Percentiles rank a stretch among this genome's conserved stretches.
These are phyloP conservation scores for Pharus latifolius DNA, from an alignment of 176 grass and related monocot species.

Conservation along the genomic window DNA sequence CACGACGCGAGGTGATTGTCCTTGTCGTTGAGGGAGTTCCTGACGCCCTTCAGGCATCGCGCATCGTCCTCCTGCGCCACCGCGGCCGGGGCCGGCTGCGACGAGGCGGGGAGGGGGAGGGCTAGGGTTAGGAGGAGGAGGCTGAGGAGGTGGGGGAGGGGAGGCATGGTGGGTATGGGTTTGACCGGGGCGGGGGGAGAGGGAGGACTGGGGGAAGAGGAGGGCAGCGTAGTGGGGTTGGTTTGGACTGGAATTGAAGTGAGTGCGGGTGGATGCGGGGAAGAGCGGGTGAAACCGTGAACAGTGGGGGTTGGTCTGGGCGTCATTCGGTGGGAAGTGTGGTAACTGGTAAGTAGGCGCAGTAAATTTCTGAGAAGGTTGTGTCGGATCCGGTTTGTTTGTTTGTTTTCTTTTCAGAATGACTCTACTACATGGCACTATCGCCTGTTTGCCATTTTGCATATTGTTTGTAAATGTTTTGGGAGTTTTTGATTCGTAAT, in stretches of 20 bases:
- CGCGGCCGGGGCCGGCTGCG: not conserved
- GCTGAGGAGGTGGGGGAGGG: not conserved
- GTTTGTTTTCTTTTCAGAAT: too few relatives aligned
- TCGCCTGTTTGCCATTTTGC: too few relatives aligned
- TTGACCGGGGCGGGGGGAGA: not conserved
- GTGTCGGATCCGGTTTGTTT: too few relatives aligned
- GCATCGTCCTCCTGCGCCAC: conserved; percentile 46
- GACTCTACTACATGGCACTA: too few relatives aligned
- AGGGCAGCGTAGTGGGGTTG: not conserved
- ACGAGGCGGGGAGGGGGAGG: not conserved
- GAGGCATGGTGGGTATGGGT: conserved; percentile 28
- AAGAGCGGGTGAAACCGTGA: too few relatives aligned
- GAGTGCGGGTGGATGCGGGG: not conserved
- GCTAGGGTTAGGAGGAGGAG: not conserved
- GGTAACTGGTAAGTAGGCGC: too few relatives aligned
- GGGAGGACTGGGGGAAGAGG: not conserved
- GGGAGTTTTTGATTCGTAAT: too few relatives aligned
- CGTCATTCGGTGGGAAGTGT: too few relatives aligned
- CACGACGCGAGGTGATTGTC: conserved; percentile 9
- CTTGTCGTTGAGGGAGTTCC: conserved; percentile 12
- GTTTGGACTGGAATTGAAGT: not conserved
- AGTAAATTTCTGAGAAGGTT: too few relatives aligned
- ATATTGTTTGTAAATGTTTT: too few relatives aligned
- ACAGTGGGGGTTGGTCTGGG: too few relatives aligned
- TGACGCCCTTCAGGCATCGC: conserved; percentile 52